Conservation (phyloP, 2,329 filamentous ascomycete genomes). For the Monilinia laxa region DNA sequence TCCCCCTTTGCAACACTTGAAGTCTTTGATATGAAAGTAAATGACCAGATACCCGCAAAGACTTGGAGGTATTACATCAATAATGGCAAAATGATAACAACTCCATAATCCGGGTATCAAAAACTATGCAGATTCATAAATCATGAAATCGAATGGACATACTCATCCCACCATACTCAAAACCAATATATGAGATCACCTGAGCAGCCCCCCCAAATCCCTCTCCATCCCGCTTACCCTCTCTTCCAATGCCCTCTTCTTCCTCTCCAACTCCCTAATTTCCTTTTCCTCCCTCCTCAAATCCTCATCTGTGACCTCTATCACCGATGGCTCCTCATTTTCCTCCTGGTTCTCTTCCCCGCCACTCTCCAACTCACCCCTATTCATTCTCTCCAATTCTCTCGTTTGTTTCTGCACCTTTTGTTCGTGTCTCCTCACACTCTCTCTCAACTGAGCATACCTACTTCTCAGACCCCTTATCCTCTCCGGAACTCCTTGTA, state of each 20-base stretch:
- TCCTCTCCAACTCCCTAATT: slow-evolving; percentile 60
- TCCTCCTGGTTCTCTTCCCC: slow-evolving; percentile 53
- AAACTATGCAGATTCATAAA: slow-evolving; percentile 16
- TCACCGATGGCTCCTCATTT: slow-evolving; percentile 42
- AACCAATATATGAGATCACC: slow-evolving; percentile 29
- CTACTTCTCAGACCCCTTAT: slow-evolving; percentile 72
- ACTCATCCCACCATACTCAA: not conserved
- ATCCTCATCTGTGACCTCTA: slow-evolving; percentile 65
- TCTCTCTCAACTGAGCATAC: slow-evolving; percentile 68
- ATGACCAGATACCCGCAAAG: not conserved
- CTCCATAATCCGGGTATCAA: slow-evolving; percentile 20
- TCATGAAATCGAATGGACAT: slow-evolving; percentile 6
- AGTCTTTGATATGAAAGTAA: not conserved
- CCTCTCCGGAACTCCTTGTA: slow-evolving; percentile 74
- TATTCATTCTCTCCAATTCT: slow-evolving; percentile 72
- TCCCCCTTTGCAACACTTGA: not conserved
- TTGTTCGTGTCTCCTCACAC: slow-evolving; percentile 76
- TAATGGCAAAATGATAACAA: not conserved
- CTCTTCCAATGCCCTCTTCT: slow-evolving; percentile 61
- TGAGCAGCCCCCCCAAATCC: slow-evolving; percentile 59
- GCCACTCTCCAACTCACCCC: slow-evolving; percentile 56
- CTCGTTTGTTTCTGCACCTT: slow-evolving; percentile 74
- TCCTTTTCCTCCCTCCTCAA: slow-evolving; percentile 68
- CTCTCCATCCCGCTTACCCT: slow-evolving; percentile 67
- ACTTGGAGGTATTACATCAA: not conserved